Base-by-base conservation (phyloP, 148 eudicot species). In the Selenicereus undatus region DNA sequence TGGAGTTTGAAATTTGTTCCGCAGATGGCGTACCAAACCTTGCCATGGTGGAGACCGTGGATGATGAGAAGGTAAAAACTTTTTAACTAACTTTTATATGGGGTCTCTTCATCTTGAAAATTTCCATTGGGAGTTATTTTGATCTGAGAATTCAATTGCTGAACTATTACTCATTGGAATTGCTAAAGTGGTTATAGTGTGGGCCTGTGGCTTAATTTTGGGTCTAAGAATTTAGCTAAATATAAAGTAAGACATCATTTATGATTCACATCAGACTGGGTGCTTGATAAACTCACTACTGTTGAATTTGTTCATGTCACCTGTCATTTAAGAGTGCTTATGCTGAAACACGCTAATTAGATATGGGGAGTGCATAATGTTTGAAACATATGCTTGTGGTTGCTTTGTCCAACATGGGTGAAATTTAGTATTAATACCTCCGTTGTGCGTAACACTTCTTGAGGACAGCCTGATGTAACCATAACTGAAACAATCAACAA, bases 1-100 rank as follows among this genome's bases (percentile, higher is more conserved):
- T 27, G 79, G 71, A 65, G 66, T 65, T 26, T 65, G 71, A 65
- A 65, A 68, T 62, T 48, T 58, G 45, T 78, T 80, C 26, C 83
- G 82, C 92, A 94, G 98, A 86, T 82, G 95, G 90, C 65, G 99
- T 94, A 76, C 99, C 95, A 73, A 92, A 89, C 79, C 99, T 96
- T 76, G 89, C 87, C 71, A 89, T 94, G 95, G 98, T 96, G 85
- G 93, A 96, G 85, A 96, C 90, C 36, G 98, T 96, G 76, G 99
- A 96, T 87, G 99, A 97, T 88, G 93, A 90, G 85, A 97, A 97
- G 98, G 99, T 97, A 85, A 78, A 58, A 51, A 16, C 16, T 21
- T 51, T 75, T 75, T 26, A n/a, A 0, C 26, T 42, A 13, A 42
- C 2, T 17, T 54, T 74, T 62, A 8, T 81, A 48, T 43, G 20